Percentiles rank a stretch among this genome's conserved stretches.
These are phyloP conservation scores for Penicillium lagena DNA, from an alignment of 495 filamentous ascomycete genomes.

Conservation along the genomic window DNA sequence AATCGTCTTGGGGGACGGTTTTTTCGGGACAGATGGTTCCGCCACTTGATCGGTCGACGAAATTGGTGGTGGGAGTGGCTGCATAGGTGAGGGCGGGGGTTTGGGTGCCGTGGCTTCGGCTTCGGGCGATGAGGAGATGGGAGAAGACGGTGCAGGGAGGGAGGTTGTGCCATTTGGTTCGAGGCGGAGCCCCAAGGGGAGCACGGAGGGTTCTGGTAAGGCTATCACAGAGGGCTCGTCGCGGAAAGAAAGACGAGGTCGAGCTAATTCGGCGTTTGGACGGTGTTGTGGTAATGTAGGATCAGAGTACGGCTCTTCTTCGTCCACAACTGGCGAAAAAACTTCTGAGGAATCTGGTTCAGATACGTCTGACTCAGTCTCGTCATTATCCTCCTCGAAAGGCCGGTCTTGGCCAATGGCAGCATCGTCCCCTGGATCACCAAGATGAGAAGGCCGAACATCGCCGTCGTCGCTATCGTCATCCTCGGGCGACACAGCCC, in stretches of 20 bases:
- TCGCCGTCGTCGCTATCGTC: constrained; percentile 11
- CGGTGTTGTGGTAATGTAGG: constrained; percentile 69
- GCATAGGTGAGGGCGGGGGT: constrained; percentile 29
- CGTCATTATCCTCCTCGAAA: constrained; percentile 7
- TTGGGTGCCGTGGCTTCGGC: constrained; percentile 35
- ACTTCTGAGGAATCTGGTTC: constrained; percentile 7
- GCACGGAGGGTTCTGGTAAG: constrained; percentile 5
- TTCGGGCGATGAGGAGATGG: constrained; percentile 25
- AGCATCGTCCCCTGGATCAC: constrained; percentile 11
- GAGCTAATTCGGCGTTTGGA: constrained; percentile 35
- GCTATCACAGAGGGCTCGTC: constrained; percentile 4
- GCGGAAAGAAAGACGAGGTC: constrained; percentile 10
- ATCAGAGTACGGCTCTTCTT: constrained; percentile 34
- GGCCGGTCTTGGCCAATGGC: constrained; percentile 6
- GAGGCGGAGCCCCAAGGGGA: constrained; percentile 24
- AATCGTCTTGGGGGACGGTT: constrained; percentile 38
- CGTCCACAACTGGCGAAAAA: constrained; percentile 9
- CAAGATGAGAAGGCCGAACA: constrained; percentile 21
- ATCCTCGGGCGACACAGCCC: constrained; percentile 1
- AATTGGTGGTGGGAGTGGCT: constrained; percentile 24
- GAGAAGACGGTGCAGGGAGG: constrained; percentile 30
- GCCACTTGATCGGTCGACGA: constrained; percentile 9
- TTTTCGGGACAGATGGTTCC: constrained; percentile 7
- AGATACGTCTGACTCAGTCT: constrained; percentile 9
- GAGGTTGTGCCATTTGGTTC: constrained; percentile 27